Base-by-base conservation (phyloP, 495 filamentous ascomycete species). In the Aspergillus cristatus region DNA sequence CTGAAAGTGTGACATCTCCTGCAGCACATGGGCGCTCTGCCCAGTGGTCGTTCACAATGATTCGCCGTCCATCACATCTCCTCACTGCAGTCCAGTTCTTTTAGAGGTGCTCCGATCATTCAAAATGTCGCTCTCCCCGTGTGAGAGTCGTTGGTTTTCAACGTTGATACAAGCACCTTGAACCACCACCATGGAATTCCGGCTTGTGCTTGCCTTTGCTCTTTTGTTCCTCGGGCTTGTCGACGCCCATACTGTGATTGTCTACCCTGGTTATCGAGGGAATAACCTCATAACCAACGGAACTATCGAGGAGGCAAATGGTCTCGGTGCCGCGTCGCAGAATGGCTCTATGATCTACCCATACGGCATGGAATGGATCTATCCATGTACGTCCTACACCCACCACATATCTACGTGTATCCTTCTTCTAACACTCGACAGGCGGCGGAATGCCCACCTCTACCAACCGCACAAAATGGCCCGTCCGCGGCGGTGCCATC, bases 341-440 rank as follows among this genome's bases (percentile, higher is more conserved):
- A 72, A 68, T 36, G 58, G 54, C 28, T 60, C 63, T 16, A 41
- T 49, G 30, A 53, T 62, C 5, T 93, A 75, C 53, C 89, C 88
- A 3, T 94, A 85, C 50, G 91, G 93, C 63, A 90, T 94, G 86
- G 84, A 95, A 66, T 97, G 91, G 90, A 79, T 82, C 59, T 99
- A 96, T 71, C 91, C 93, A 62, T 99, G 91, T 98, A 67, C 70
- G 84, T 34, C 12, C 1, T 10, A 18, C 8, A 4, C 28, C 22
- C 8, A 10, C 31, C n/a, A 28, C 2, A 26, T 11, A 26, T 6
- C 11, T 11, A 26, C 6, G 24, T 26, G 6, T 6, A 26, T 26
- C 11, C 16, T 40, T 31, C 32, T 24, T 30, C 10, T 11, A 30
- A 30, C 34, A 15, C 40, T 25, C 17, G 15, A 15, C 50, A 98